Base-by-base conservation (phyloP, 345 rosid genomes). In the Corchorus olitorius region DNA sequence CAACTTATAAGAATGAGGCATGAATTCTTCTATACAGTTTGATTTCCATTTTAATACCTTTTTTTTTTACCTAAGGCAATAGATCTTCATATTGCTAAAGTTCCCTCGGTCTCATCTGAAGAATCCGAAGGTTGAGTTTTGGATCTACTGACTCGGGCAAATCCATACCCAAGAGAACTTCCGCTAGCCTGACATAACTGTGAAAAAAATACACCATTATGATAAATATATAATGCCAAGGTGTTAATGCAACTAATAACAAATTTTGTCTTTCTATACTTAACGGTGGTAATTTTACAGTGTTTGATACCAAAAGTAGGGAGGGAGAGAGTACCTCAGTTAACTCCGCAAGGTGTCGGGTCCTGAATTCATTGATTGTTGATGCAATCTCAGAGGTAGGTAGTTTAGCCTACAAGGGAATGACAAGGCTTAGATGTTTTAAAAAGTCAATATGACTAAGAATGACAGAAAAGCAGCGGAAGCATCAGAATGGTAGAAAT, bases 141-240 rank as follows among this genome's bases (percentile, higher is more conserved):
- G 33, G 98, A 84, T 81, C 86, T 92, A 66, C 71, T 87, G 17
- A 87, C 79, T 56, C 97, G 83, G 16, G 98, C 88, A 87, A 84
- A 93, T 77, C 99, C 99, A 69, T 96, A 96, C 13, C 99, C 99
- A 65, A 89, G 94, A 41, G 99, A 96, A 79, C 97, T 96, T 75
- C 99, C 99, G 27, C 86, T 95, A 37, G 93, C 79, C 87, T 95
- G 86, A 74, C 90, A 87, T 54, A 95, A 88, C 99, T 95, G 93
- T 84, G 82, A 41, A 77, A 6, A 39, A 45, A 4, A 70, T 56
- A 65, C 16, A 20, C 8, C 27, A 49, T 22, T 65, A 41, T 9
- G 53, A 43, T 67, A 55, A 39, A 58, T 65, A 70, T 37, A 33
- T 15, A 33, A 15, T 39, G 35, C 34, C 73, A 33, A 63, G 9